Percentiles rank a stretch among this genome's conserved stretches.
phyloP scores from a whole-genome alignment of 345 rosid species.

The Boechera retrofracta region DNA sequence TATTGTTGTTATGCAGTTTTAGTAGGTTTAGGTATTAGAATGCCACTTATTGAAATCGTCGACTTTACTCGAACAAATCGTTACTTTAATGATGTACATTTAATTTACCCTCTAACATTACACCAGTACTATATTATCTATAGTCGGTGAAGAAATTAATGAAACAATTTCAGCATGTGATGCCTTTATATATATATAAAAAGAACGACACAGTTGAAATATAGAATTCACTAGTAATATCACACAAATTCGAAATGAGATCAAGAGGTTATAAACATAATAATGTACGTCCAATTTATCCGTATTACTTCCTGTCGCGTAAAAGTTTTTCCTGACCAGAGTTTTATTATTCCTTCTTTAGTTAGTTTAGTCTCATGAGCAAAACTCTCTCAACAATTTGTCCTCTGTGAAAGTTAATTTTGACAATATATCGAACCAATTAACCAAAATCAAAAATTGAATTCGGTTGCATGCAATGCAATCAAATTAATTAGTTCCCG shows the following conservation, averaged over 20 bases:
- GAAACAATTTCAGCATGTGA: not conserved
- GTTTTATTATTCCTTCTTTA: not conserved
- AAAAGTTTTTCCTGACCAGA: not conserved
- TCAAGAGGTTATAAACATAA: not conserved
- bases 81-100: constrained; percentile 3
- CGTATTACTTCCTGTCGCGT: not conserved
- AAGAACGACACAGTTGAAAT: not conserved
- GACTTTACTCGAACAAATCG: constrained; percentile 24
- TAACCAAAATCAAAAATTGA: not conserved
- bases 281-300: not conserved
- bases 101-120: not conserved
- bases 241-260: not conserved
- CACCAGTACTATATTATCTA: not conserved
- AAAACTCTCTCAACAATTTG: not conserved
- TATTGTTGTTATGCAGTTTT: constrained; percentile 20
- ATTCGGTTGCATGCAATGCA: not conserved
- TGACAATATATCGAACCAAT: not conserved
- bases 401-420: not conserved
- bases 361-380: not conserved
- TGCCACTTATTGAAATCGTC: constrained; percentile 20
- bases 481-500: not conserved
- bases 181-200: not conserved
- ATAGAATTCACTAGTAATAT: not conserved
- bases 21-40: constrained; percentile 25
- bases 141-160: not conserved